Conservation (phyloP, 2,329 filamentous ascomycete species). For the Remersonia thermophila region DNA sequence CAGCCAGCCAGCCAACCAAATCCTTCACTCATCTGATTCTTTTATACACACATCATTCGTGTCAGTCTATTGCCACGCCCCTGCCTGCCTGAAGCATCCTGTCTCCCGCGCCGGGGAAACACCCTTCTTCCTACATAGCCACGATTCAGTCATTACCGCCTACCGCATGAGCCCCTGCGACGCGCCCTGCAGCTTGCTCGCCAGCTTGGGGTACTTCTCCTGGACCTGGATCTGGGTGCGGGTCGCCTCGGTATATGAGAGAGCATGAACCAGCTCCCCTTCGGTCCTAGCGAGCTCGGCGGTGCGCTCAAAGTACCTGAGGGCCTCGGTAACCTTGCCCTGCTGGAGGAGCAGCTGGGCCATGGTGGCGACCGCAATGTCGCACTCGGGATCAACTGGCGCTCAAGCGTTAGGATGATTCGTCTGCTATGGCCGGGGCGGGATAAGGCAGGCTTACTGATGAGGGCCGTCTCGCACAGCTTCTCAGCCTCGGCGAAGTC, state of each 20-base stretch:
- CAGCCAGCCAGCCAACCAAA: too few species aligned
- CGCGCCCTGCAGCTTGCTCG: slow-evolving; percentile 55
- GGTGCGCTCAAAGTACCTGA: slow-evolving; percentile 94
- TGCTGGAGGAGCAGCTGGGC: slow-evolving; percentile 94
- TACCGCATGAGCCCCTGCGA: slow-evolving; percentile 19
- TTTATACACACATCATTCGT: too few species aligned
- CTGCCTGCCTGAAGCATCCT: too few species aligned
- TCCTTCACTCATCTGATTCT: too few species aligned
- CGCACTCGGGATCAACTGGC: slow-evolving; percentile 94
- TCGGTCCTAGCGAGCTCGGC: slow-evolving; percentile 91
- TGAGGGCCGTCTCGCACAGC: slow-evolving; percentile 91
- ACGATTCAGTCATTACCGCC: too few species aligned
- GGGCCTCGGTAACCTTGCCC: slow-evolving; percentile 88
- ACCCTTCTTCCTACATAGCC: too few species aligned
- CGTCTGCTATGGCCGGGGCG: not conserved
- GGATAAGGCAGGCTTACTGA: slow-evolving; percentile 52
- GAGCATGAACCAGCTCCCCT: slow-evolving; percentile 87
- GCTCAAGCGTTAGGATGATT: slow-evolving; percentile 6
- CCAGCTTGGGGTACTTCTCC: slow-evolving; percentile 73
- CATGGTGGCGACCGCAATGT: slow-evolving; percentile 98
- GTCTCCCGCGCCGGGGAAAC: too few species aligned
- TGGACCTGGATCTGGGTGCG: slow-evolving; percentile 89
- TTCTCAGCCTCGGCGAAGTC: slow-evolving; percentile 92
- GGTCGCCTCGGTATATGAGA: slow-evolving; percentile 94
- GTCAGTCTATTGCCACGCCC: too few species aligned